phyloP scores from a whole-genome alignment of 2,329 filamentous ascomycete genomes.

The Arthrobotrys musiformis region DNA sequence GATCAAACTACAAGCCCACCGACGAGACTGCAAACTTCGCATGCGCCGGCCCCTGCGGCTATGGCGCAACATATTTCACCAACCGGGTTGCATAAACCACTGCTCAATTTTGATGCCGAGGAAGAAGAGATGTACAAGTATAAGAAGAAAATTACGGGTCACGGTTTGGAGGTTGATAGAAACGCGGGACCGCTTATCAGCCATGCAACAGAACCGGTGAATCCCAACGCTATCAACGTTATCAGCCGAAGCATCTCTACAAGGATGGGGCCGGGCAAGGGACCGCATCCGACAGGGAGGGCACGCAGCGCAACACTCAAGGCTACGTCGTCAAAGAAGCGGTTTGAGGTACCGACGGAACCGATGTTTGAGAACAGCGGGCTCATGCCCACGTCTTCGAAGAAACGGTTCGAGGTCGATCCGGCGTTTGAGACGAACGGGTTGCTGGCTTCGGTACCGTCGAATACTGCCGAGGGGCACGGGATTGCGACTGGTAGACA shows the following conservation, averaged over 20 bases:
- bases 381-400: conserved; percentile 21
- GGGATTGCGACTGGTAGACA: conserved; percentile 43
- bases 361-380: conserved; percentile 10
- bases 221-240: conserved; percentile 16
- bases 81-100: conserved; percentile 15
- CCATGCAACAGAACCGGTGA: conserved; percentile 36
- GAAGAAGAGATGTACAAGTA: conserved; percentile 40
- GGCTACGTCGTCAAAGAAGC: conserved; percentile 22
- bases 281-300: neutral
- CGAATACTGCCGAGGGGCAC: conserved; percentile 14
- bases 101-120: conserved; percentile 38
- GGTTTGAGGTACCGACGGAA: conserved; percentile 16
- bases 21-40: conserved; percentile 16
- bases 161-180: conserved; percentile 44
- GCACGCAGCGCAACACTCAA: conserved; percentile 43
- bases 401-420: conserved; percentile 29
- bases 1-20: conserved; percentile 44
- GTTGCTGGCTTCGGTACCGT: conserved; percentile 43
- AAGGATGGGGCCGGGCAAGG: conserved; percentile 28
- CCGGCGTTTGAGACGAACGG: conserved; percentile 44
- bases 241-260: conserved; percentile 43
- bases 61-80: conserved; percentile 21
- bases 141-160: conserved; percentile 52
- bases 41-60: neutral
- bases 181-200: conserved; percentile 44